Evolutionary conservation across 225 moss, liverwort and hornwort genomes (phyloP).

Genomic region (Polytrichum commune): DNA sequence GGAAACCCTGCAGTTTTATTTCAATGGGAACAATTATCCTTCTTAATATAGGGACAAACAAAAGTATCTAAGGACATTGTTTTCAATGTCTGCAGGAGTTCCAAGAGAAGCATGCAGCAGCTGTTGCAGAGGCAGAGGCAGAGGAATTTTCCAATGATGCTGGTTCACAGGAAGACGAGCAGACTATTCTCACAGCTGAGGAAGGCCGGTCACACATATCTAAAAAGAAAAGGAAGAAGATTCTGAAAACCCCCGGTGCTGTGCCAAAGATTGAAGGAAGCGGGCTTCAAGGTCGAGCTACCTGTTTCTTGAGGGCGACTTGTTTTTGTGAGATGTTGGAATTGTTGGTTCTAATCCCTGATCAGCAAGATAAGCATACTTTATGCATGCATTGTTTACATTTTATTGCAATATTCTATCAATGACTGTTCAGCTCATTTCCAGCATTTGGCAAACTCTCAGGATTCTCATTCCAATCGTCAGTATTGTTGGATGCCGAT

Average conservation of each 20-base stretch:
- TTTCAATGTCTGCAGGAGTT: constrained; percentile 40
- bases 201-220: constrained; percentile 40
- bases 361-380: not conserved
- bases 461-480: constrained; percentile 40
- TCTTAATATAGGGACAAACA: too few relatives aligned
- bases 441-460: constrained; percentile 5
- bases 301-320: not conserved
- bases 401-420: too few relatives aligned
- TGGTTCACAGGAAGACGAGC: constrained; percentile 57
- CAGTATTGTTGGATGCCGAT: constrained; percentile 35
- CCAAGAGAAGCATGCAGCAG: constrained; percentile 51
- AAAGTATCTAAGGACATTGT: too few relatives aligned
- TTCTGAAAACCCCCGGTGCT: constrained; percentile 45
- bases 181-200: constrained; percentile 39
- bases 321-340: not conserved
- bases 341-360: not conserved
- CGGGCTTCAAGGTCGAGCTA: constrained; percentile 16
- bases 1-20: too few relatives aligned
- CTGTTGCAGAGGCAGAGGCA: constrained; percentile 48
- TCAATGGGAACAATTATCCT: too few relatives aligned
- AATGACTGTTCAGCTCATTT: too few relatives aligned
- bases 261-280: constrained; percentile 39
- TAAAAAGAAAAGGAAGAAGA: constrained; percentile 78
- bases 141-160: constrained; percentile 32
- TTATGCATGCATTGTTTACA: too few relatives aligned